phyloP scores from a whole-genome alignment of 2,329 filamentous ascomycete species.

The Scedosporium apiospermum region DNA sequence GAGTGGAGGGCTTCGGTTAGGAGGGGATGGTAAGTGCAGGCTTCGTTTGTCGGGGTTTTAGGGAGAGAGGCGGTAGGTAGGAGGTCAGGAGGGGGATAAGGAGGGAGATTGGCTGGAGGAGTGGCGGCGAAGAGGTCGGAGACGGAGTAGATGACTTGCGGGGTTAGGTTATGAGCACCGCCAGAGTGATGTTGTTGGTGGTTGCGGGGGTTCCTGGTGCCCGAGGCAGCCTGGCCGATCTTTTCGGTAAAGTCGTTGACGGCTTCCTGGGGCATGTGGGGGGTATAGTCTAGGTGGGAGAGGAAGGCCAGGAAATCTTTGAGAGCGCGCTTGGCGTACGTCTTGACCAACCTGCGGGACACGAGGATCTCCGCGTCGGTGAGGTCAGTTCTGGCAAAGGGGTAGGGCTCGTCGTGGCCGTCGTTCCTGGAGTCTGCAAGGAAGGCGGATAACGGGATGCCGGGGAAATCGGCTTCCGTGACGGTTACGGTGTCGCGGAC shows the following conservation, averaged over 20 bases:
- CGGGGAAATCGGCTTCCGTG: background rate
- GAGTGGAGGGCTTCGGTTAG: conserved; percentile 71
- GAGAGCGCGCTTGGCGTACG: conserved; percentile 65
- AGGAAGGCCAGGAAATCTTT: conserved; percentile 67
- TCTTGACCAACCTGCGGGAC: conserved; percentile 59
- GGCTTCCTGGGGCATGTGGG: conserved; percentile 52
- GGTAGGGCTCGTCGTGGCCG: conserved; percentile 1
- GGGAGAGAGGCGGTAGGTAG: background rate
- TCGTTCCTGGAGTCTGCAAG: conserved; percentile 4
- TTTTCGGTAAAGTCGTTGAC: conserved; percentile 48
- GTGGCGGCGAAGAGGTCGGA: conserved; percentile 62
- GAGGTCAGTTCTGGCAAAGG: background rate
- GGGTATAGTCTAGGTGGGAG: conserved; percentile 68
- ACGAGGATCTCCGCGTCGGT: conserved; percentile 30
- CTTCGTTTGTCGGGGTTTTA: conserved; percentile 32
- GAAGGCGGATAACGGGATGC: background rate
- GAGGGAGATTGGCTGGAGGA: conserved; percentile 56
- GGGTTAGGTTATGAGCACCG: conserved; percentile 11
- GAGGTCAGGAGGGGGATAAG: background rate
- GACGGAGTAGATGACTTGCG: conserved; percentile 32
- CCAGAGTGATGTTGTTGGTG: conserved; percentile 20
- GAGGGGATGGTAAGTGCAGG: conserved; percentile 71
- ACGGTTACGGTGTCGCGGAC: conserved; percentile 2
- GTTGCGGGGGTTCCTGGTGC: conserved; percentile 18
- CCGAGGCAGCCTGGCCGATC: conserved; percentile 38